Percentiles rank a stretch among this genome's conserved stretches.
These are phyloP conservation scores for Colletotrichum chrysophilum DNA, from an alignment of 2,329 filamentous ascomycete genomes.

Conservation along the genomic window DNA sequence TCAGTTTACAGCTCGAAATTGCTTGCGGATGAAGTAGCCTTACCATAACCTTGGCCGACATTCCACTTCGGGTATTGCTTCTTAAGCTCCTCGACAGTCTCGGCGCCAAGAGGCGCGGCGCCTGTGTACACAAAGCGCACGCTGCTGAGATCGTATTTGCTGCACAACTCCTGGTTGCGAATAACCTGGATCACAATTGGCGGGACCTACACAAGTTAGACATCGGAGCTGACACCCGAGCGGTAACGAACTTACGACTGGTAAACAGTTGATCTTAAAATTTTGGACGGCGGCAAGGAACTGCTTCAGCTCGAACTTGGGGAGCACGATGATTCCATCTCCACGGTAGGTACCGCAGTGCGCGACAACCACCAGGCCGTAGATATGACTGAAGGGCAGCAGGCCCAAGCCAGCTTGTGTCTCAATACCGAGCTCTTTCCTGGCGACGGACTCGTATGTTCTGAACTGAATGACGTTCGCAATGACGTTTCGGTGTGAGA, in stretches of 20 bases:
- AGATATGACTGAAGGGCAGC: conserved; percentile 85
- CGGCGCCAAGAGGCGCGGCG: conserved; percentile 75
- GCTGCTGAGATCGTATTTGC: conserved; percentile 73
- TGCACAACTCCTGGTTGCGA: conserved; percentile 62
- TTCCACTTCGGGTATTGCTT: conserved; percentile 67
- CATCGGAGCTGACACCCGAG: neutral
- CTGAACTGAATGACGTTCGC: conserved; percentile 72
- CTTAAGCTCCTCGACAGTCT: conserved; percentile 68
- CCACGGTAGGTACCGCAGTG: conserved; percentile 72
- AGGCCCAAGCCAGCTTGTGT: conserved; percentile 65
- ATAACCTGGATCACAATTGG: conserved; percentile 79
- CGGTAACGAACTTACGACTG: conserved; percentile 55
- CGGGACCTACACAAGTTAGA: conserved; percentile 58
- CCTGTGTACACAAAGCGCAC: conserved; percentile 72
- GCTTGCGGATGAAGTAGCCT: neutral
- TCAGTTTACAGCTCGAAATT: neutral
- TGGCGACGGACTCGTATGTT: conserved; percentile 45
- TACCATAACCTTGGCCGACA: conserved; percentile 77
- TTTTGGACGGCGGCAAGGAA: conserved; percentile 69
- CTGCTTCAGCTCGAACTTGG: conserved; percentile 75
- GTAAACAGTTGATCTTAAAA: conserved; percentile 72
- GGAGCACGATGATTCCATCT: conserved; percentile 75
- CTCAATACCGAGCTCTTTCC: conserved; percentile 39
- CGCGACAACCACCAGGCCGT: conserved; percentile 74
- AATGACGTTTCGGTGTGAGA: conserved; percentile 80